Evolutionary conservation across 2,329 filamentous ascomycete species (phyloP), one percentile per base, ranked within the genome.

Genomic region (Arachnomyces sp.): DNA sequence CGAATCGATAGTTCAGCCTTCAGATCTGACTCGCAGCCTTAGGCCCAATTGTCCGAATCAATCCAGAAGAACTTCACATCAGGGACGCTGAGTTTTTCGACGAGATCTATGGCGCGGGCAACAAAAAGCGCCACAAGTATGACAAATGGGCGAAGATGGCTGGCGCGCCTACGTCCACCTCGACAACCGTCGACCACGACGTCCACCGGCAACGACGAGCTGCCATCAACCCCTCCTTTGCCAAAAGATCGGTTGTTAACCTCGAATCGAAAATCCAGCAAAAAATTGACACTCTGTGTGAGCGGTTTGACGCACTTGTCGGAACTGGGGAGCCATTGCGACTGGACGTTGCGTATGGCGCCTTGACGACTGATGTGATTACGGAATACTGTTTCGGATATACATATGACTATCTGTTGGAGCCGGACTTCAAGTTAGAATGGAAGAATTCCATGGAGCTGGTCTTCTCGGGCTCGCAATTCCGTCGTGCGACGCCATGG

Each of bases 211-310:
- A 56, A 18, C 57, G 66, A 7, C 59, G 65, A 30, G 52, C 44
- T 4, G 55, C 60, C 1, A 42, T 69, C 34, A 65, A 60, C 34
- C 59, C 59, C 1, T 69, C 65, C 53, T 70, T 67, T 47, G 63
- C 63, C 4, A 56, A 53, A 28, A 52, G 53, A 8, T 57, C 57
- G n/a, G 56, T 67, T n/a, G 45, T 48, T 7, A 43, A 44, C 6
- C 50, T 66, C 4, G 56, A 64, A 32, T 54, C 52, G 2, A 47
- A 62, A 11, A 51, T 68, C 14, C 46, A 51, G 7, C 40, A 48
- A n/a, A 62, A 34, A 21, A 35, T 36, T 25, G 25, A 32, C 25
- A 38, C 14, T 29, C 11, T 43, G 8, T 35, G 36, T 18, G 21
- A 38, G 36, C 36, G 36, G 8, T 35, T 43, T 32, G 36, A 40